Conservation (phyloP, 2,329 filamentous ascomycete genomes). For the Fusarium tupiense region DNA sequence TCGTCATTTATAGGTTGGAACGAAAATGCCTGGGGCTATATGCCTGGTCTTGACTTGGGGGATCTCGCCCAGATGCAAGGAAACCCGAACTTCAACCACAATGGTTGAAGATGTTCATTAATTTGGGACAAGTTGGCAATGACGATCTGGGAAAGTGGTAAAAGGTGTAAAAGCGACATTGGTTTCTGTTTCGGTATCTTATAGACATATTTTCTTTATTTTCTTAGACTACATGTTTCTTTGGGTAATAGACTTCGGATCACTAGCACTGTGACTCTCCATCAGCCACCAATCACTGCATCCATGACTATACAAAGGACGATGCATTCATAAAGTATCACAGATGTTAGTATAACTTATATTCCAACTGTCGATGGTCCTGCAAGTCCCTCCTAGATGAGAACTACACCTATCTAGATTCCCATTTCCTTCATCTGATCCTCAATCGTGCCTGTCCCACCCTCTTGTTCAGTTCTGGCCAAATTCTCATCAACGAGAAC, state of each 20-base stretch:
- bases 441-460: background rate
- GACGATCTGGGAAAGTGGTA: too few relatives aligned
- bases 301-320: background rate
- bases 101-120: background rate
- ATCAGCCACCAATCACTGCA: background rate
- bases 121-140: background rate
- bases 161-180: background rate
- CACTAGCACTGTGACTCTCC: rapidly evolving
- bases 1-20: background rate
- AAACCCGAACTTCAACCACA: background rate
- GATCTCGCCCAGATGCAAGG: background rate
- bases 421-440: background rate
- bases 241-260: too few relatives aligned
- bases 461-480: background rate
- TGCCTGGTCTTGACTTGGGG: background rate
- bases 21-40: background rate
- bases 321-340: too few relatives aligned
- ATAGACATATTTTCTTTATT: background rate
- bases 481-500: background rate
- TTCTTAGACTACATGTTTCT: background rate
- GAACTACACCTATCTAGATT: background rate
- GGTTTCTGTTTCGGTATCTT: background rate
- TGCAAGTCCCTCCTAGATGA: too few relatives aligned
- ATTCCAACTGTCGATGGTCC: too few relatives aligned
- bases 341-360: background rate